Conservation (phyloP, 208 protist species). For the Naegleria fowleri region DNA sequence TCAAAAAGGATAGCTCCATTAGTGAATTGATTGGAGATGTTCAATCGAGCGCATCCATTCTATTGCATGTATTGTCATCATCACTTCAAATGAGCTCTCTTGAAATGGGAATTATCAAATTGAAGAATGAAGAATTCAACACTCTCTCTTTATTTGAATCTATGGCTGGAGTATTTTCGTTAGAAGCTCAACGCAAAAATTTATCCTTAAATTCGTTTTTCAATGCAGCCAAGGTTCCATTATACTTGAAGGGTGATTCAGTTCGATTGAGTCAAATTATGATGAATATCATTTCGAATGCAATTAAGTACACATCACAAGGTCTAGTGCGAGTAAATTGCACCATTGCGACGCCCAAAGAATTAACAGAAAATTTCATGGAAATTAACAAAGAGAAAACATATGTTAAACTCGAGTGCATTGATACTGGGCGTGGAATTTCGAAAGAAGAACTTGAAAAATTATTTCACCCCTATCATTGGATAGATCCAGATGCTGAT, state of each 20-base stretch:
- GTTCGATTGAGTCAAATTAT: background rate
- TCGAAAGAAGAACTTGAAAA: background rate
- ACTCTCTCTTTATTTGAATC: background rate
- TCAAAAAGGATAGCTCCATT: background rate
- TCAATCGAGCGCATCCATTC: background rate
- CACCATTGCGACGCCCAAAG: background rate
- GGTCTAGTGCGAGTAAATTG: background rate
- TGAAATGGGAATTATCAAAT: background rate
- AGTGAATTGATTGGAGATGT: background rate
- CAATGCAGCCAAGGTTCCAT: background rate
- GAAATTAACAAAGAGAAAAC: background rate
- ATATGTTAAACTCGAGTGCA: background rate
- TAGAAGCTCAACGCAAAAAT: background rate
- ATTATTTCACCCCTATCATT: background rate
- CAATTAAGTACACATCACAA: background rate
- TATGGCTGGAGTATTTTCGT: background rate
- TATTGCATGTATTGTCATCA: background rate
- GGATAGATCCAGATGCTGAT: background rate
- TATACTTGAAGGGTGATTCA: background rate
- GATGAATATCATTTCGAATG: background rate
- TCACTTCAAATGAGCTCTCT: background rate
- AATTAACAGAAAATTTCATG: background rate
- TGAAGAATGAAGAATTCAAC: background rate
- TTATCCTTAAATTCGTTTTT: background rate
- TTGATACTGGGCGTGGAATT: background rate